phyloP scores from a whole-genome alignment of 1,284 basidiomycete genomes.

The Wallemia ichthyophaga region DNA sequence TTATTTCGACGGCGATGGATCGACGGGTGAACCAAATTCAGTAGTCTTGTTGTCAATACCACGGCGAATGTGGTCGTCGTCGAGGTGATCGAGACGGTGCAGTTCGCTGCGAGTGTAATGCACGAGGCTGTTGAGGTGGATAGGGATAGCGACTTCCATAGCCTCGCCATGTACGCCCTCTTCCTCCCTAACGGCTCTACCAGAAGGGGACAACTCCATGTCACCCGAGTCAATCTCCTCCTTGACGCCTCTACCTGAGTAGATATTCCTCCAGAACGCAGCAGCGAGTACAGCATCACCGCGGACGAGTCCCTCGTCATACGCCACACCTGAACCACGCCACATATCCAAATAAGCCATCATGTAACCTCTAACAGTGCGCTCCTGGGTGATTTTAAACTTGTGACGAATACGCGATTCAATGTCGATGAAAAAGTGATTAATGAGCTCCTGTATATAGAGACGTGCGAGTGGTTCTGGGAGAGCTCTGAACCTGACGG shows the following conservation, averaged over 20 bases:
- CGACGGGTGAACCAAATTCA: neutral
- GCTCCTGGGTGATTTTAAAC: conserved; percentile 16
- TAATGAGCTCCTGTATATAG: conserved; percentile 19
- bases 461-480: conserved; percentile 12
- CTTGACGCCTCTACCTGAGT: conserved; percentile 17
- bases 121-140: conserved; percentile 14
- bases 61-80: conserved; percentile 11
- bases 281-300: conserved; percentile 14
- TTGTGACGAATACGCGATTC: conserved; percentile 17
- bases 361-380: conserved; percentile 19
- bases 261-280: conserved; percentile 19
- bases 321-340: conserved; percentile 15
- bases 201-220: conserved; percentile 2
- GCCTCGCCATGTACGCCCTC: neutral
- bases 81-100: conserved; percentile 13
- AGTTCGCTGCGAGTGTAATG: conserved; percentile 15
- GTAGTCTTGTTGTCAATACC: neutral
- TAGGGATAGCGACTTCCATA: conserved; percentile 9
- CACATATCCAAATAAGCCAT: conserved; percentile 18
- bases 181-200: conserved; percentile 4
- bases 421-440: conserved; percentile 20
- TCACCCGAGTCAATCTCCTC: conserved; percentile 9
- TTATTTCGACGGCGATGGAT: too few species aligned
- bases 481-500: conserved; percentile 16
- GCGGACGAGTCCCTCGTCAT: conserved; percentile 16